Base-by-base conservation (phyloP, 2,329 filamentous ascomycete species). In the Ascochyta rabiei region DNA sequence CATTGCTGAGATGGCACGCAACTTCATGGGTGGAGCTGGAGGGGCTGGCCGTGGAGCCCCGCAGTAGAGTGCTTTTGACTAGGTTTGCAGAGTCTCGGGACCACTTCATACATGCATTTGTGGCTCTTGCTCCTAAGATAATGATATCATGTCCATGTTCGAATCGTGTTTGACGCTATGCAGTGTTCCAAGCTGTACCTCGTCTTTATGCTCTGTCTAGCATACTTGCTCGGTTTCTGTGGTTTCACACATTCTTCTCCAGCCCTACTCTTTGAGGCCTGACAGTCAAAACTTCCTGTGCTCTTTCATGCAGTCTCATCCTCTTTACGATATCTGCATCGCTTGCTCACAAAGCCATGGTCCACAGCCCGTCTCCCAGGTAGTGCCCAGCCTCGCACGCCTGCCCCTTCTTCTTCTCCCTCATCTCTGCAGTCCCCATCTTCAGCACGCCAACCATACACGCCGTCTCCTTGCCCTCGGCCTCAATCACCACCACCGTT, bases 351-450 rank as follows among this genome's bases (percentile, higher is more conserved):
- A 85, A 73, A 58, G 78, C 76, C 73, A 96, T 73, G 66, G 83
- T 90, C 95, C 95, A 99, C 66, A 99, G 79, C 16, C 93, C 95
- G 80, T 99, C 95, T 0, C 95, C 95, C 48, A 98, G 75, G 79
- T 89, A 98, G 82, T 99, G 95, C 28, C 91, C 91, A 57, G 92
- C 89, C 80, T 98, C 93, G 64, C 98, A 90, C 15, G 93, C 95
- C 6, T 93, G 90, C 0, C 95, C 95, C 80, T 98, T 98, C 63
- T 91, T 92, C 79, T 93, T 93, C 63, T 86, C 88, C 84, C 95
- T 96, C 74, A 96, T 93, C 77, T 97, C 92, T 76, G 88, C 87
- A 0, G 95, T 97, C 3, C 92, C 89, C 70, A 89, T 86, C 68
- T 91, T 91, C 72, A 99, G 73, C 60, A 89, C 80, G 0, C 95